These are phyloP conservation scores for Perkinsus chesapeaki DNA, from an alignment of 169 alveolate genomes.

Conservation along the genomic window DNA sequence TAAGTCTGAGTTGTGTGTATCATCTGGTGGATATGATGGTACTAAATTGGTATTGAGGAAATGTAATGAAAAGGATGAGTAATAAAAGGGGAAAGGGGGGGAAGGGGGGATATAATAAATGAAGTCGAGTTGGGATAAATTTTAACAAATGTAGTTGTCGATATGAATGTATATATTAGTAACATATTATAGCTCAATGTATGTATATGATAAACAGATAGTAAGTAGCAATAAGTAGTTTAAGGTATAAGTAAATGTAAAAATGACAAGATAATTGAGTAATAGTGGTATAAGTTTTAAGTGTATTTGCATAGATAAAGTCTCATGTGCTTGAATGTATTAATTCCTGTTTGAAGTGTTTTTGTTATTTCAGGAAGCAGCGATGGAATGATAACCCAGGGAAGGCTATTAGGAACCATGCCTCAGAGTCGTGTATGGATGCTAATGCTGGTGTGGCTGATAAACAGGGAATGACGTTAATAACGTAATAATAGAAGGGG, in stretches of 20 bases:
- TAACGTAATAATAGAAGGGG: background rate
- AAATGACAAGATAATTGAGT: background rate
- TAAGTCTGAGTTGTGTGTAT: background rate
- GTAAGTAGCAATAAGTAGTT: background rate
- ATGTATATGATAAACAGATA: background rate
- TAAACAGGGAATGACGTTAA: background rate
- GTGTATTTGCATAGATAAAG: too few relatives aligned
- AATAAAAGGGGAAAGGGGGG: background rate
- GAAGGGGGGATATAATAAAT: background rate
- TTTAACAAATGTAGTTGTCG: background rate
- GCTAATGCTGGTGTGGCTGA: background rate
- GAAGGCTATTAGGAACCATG: background rate
- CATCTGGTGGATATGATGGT: background rate
- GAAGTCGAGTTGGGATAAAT: background rate
- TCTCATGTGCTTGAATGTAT: too few relatives aligned
- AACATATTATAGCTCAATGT: background rate
- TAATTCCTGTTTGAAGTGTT: background rate
- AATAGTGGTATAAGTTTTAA: too few relatives aligned
- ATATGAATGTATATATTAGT: background rate
- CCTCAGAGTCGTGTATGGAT: background rate
- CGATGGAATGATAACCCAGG: background rate
- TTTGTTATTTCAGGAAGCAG: background rate
- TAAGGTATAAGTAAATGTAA: background rate
- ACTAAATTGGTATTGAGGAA: background rate
- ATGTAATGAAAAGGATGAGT: background rate